Evolutionary conservation across 2,329 filamentous ascomycete genomes (phyloP).

Genomic region (Sporothrix sp.): DNA sequence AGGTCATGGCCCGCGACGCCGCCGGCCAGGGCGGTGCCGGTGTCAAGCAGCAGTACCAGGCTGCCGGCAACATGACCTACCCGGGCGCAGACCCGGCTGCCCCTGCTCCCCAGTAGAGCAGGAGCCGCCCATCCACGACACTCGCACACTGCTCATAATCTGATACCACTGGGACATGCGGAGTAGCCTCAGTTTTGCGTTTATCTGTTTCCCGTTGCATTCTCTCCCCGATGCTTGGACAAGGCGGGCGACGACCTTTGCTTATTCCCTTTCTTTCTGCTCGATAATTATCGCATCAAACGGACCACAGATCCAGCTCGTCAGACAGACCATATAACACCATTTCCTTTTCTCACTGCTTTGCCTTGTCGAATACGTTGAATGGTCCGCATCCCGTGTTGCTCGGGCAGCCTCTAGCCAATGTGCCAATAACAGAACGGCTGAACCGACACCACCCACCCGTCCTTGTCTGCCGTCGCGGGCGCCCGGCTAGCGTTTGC

Average conservation of each 20-base stretch:
- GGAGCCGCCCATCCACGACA: no score
- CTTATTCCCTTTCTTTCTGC: not conserved
- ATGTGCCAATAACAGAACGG: no score
- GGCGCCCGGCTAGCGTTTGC: no score
- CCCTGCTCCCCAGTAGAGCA: constrained; percentile 2
- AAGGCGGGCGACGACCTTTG: no score
- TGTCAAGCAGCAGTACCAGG: constrained; percentile 26
- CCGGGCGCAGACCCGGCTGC: constrained; percentile 11
- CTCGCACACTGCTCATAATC: no score
- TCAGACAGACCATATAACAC: not conserved
- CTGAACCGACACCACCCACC: no score
- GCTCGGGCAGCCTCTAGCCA: no score
- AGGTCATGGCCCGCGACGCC: constrained; percentile 31
- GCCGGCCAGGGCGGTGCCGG: constrained; percentile 11
- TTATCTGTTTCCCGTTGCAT: not conserved
- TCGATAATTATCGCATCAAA: not conserved
- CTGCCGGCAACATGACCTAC: constrained; percentile 23
- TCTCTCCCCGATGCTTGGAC: not conserved
- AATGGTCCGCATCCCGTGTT: no score
- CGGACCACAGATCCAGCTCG: not conserved
- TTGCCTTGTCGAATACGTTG: no score
- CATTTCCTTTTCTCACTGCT: no score
- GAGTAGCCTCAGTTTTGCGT: not conserved
- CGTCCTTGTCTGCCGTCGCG: no score
- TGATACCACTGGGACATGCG: constrained; percentile 1